Evolutionary conservation across 352 stramenopile species (phyloP), one percentile per base, ranked within the genome.

Genomic region (Stramenopiles sp.): DNA sequence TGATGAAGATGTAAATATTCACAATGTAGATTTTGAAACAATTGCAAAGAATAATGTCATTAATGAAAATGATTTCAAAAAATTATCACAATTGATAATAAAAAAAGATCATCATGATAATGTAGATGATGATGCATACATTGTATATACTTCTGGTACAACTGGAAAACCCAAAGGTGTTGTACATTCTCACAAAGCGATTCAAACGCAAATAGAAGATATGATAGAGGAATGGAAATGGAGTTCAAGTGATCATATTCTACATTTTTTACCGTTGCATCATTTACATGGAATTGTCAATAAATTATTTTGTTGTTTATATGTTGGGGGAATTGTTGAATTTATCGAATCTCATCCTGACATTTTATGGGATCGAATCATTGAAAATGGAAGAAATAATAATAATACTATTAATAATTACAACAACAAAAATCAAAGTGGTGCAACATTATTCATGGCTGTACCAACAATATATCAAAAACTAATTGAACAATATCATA

Each of bases 231-330:
- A 88, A 6, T 96, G 91, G 91, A 85, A 89, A 78, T 95, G 93
- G 85, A 84, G 80, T 27, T 78, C 53, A 0, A 73, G 80, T 29
- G 91, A 96, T 82, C 87, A 89, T n/a, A 83, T 95, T 80, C 81
- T 95, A 31, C 90, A 95, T 80, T 92, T 94, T 79, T 76, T 96
- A 4, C 91, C 91, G 27, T 81, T 96, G 31, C 90, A 96, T 78
- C 91, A 96, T 79, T 86, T 95, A 1, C 91, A 96, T 82, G 91
- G 90, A 30, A 86, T 94, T 13, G 84, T 96, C 31, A 96, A 95
- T 85, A 94, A 93, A 73, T 63, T 94, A 27, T 80, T 90, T 20
- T 93, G 89, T 84, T 85, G 90, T 20, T 83, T 92, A 78, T 92
- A 88, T 79, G 84, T 84, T 29, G 91, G 91, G 31, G 90, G 85